Evolutionary conservation across 352 stramenopile genomes (phyloP), one percentile per base, ranked within the genome.

Genomic region (Ophiocytium majus): DNA sequence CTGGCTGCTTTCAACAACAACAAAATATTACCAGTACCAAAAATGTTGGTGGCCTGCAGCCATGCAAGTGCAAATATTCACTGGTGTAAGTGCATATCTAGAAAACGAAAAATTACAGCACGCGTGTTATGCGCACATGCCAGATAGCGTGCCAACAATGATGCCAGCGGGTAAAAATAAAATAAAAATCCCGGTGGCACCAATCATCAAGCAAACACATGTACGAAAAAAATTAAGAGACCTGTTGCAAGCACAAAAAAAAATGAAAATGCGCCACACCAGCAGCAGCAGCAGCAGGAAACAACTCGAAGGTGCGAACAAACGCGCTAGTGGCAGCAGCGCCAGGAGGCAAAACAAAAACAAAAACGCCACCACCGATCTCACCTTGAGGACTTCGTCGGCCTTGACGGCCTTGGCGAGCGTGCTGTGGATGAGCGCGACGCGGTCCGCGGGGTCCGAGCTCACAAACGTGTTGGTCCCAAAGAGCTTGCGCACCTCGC

Each of bases 351-450:
- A 9, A 10, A 10, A 23, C 23, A 23, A 9, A 19, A 35, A 28
- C 19, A 28, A 71, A 71, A 71, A 71, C 28, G 28, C 28, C 57
- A 71, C 57, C 23, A 71, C 57, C 28, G 14, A 14, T 78, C 36
- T 50, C 19, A 81, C 75, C 75, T 81, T 81, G 31, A 81, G 36
- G 1, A 81, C 32, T 10, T 81, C 50, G 36, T 81, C 75, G 28
- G 95, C 92, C 86, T 94, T 90, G 81, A 86, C 82, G 31, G 83
- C 84, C 87, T 90, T 90, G 76, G 87, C 81, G 17, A 90, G 85
- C n/a, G 87, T 90, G 10, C 37, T 66, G 78, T 89, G 74, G 82
- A 90, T 87, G 34, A 90, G 87, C 37, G 84, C 85, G 57, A 90
- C 87, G 66, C 87, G 85, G 85, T 83, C 83, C 57, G 79, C 90